Evolutionary conservation across 495 filamentous ascomycete genomes (phyloP).

Genomic region (Alectoria sarmentosa): DNA sequence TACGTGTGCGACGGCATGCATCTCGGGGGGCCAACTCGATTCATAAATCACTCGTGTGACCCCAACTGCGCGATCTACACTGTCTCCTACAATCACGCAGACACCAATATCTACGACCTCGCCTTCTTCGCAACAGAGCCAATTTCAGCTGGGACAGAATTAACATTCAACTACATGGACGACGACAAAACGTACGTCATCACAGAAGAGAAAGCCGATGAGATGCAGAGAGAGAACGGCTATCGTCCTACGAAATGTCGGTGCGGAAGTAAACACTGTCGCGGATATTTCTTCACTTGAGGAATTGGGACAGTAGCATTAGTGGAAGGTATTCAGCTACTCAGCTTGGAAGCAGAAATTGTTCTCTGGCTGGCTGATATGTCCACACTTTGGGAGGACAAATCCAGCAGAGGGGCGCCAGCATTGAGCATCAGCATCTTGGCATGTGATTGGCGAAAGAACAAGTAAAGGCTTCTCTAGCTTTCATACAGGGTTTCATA

Average conservation of each 20-base stretch:
- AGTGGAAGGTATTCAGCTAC: too few species aligned
- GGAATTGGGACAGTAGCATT: neutral
- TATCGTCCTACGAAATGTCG: constrained; percentile 52
- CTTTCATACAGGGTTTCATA: neutral
- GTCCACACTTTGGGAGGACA: neutral
- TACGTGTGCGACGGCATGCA: constrained; percentile 55
- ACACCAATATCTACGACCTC: constrained; percentile 72
- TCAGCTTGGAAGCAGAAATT: too few species aligned
- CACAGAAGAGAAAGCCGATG: constrained; percentile 38
- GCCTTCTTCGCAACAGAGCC: constrained; percentile 74
- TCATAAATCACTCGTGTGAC: constrained; percentile 63
- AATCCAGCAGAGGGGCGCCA: neutral
- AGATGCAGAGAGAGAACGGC: constrained; percentile 40
- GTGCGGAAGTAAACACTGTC: constrained; percentile 59
- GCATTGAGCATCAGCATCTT: neutral
- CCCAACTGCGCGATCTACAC: constrained; percentile 76
- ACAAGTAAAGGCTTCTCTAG: too few species aligned
- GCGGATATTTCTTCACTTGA: constrained; percentile 54
- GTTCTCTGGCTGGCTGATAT: too few species aligned
- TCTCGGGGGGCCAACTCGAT: constrained; percentile 51
- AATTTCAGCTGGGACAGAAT: constrained; percentile 61
- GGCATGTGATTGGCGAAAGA: neutral
- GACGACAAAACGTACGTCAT: constrained; percentile 46
- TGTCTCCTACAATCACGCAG: constrained; percentile 69
- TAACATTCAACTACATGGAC: constrained; percentile 80